These are phyloP conservation scores for Sphaerulina populicola DNA, from an alignment of 2,329 filamentous ascomycete genomes.

Conservation along the genomic window DNA sequence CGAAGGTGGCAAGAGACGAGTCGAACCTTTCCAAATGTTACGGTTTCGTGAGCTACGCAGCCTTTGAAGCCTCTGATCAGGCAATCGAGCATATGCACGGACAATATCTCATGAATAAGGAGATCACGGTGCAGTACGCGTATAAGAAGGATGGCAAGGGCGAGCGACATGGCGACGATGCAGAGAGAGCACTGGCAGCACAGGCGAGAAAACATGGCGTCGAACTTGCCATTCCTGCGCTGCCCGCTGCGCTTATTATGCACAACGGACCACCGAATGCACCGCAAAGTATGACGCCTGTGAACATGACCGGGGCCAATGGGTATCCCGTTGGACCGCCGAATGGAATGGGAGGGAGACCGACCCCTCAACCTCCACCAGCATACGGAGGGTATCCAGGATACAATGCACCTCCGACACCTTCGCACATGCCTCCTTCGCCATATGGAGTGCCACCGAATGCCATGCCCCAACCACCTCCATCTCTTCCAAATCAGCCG, in stretches of 20 bases:
- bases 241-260: conserved; percentile 64
- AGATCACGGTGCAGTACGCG: conserved; percentile 92
- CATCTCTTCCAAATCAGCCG: conserved; percentile 12
- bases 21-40: conserved; percentile 86
- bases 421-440: conserved; percentile 14
- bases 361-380: conserved; percentile 19
- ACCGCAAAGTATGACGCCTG: conserved; percentile 36
- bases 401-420: conserved; percentile 16
- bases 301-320: conserved; percentile 17
- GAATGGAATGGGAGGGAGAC: conserved; percentile 28
- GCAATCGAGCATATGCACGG: conserved; percentile 89
- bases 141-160: conserved; percentile 99
- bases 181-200: conserved; percentile 81
- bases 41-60: conserved; percentile 86
- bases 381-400: conserved; percentile 14
- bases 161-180: conserved; percentile 88
- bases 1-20: conserved; percentile 89
- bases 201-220: conserved; percentile 94
- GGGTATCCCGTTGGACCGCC: conserved; percentile 29
- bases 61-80: conserved; percentile 88
- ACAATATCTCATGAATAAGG: conserved; percentile 94
- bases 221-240: conserved; percentile 65
- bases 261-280: conserved; percentile 34
- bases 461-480: conserved; percentile 8
- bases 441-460: conserved; percentile 14